These are phyloP conservation scores for Cladophialophora exuberans DNA, from an alignment of 2,329 filamentous ascomycete genomes.

Conservation along the genomic window DNA sequence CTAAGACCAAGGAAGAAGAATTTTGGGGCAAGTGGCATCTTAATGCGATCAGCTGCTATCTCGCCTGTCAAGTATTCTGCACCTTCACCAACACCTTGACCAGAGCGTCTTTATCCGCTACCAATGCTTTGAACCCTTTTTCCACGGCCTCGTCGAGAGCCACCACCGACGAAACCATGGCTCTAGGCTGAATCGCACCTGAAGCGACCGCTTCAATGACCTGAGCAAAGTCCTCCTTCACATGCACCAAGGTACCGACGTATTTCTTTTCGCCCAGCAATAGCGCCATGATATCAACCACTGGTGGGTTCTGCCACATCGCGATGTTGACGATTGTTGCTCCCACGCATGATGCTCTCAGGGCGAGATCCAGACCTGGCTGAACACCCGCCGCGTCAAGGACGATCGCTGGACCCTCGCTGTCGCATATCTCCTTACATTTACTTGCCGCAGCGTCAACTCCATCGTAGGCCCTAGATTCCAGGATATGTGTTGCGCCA, in stretches of 20 bases:
- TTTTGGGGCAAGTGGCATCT: too few species aligned
- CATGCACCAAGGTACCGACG: not conserved
- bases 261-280: conserved; percentile 6
- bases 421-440: not conserved
- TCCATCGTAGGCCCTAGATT: conserved; percentile 39
- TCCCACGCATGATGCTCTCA: conserved; percentile 50
- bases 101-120: not conserved
- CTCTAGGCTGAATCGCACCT: not conserved
- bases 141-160: conserved; percentile 2
- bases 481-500: conserved; percentile 54
- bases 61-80: not conserved
- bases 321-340: conserved; percentile 59
- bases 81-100: conserved; percentile 6
- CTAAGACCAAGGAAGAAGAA: too few species aligned
- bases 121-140: conserved; percentile 1
- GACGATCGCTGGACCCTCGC: conserved; percentile 50
- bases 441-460: not conserved
- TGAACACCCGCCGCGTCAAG: conserved; percentile 59
- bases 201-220: conserved; percentile 4
- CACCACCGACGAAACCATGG: conserved; percentile 1
- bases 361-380: conserved; percentile 50
- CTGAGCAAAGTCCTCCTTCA: conserved; percentile 1
- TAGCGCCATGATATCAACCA: not conserved
- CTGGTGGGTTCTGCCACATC: conserved; percentile 44
- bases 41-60: not conserved